These are phyloP conservation scores for Neoarthrinium moseri DNA, from an alignment of 2,329 filamentous ascomycete species.

Conservation along the genomic window DNA sequence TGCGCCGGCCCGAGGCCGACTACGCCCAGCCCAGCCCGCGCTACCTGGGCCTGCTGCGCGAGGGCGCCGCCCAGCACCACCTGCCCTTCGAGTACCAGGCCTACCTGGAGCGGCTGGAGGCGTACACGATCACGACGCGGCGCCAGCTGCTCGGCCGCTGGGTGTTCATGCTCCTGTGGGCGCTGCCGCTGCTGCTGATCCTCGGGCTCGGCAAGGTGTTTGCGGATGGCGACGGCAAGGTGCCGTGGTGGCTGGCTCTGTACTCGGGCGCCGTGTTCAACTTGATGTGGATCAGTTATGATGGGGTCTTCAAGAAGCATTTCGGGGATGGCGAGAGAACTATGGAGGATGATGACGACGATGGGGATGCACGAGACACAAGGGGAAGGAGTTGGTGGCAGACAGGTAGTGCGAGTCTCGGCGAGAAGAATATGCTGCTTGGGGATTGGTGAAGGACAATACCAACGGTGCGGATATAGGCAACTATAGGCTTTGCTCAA, in stretches of 20 bases:
- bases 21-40: constrained; percentile 82
- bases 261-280: constrained; percentile 43
- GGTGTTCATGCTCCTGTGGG: constrained; percentile 60
- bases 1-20: constrained; percentile 59
- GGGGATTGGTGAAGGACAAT: constrained; percentile 24
- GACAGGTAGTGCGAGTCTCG: neutral
- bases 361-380: neutral
- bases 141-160: constrained; percentile 65
- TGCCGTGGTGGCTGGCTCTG: constrained; percentile 65
- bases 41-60: constrained; percentile 77
- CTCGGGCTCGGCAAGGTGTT: constrained; percentile 43
- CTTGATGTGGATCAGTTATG: constrained; percentile 63
- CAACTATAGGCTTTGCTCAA: too few relatives aligned
- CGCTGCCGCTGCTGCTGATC: constrained; percentile 53
- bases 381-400: neutral
- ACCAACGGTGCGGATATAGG: too few relatives aligned
- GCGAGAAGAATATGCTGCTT: constrained; percentile 23
- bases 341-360: constrained; percentile 18
- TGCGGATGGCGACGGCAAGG: constrained; percentile 60
- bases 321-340: constrained; percentile 89
- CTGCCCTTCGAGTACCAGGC: constrained; percentile 75
- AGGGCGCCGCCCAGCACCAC: constrained; percentile 77
- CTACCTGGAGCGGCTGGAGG: constrained; percentile 67
- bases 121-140: constrained; percentile 68
- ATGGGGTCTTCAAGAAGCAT: constrained; percentile 57